Percentiles rank a stretch among this genome's conserved stretches.
Evolutionary conservation across 2,329 filamentous ascomycete genomes (phyloP).

Genomic region (Ustulina deusta): DNA sequence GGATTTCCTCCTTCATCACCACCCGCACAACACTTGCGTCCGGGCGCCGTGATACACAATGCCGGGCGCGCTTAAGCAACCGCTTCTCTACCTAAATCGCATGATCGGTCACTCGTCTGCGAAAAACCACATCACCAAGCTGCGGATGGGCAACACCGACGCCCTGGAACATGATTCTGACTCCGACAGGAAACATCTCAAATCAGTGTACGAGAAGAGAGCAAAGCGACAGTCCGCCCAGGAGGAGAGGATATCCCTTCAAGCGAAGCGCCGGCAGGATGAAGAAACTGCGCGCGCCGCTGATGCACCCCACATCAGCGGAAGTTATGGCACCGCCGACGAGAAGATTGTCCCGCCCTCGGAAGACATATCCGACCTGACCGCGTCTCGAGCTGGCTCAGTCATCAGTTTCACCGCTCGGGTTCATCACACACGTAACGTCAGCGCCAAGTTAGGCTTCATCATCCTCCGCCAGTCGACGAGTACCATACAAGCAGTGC

Average conservation of each 20-base stretch:
- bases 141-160: constrained; percentile 54
- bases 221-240: constrained; percentile 52
- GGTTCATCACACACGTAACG: constrained; percentile 81
- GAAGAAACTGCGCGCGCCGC: constrained; percentile 49
- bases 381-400: constrained; percentile 66
- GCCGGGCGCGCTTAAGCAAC: constrained; percentile 53
- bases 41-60: constrained; percentile 41
- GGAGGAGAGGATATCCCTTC: constrained; percentile 50
- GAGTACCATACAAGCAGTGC: constrained; percentile 84
- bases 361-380: constrained; percentile 42
- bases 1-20: not conserved
- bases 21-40: not conserved
- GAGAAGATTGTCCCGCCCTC: constrained; percentile 60
- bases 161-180: constrained; percentile 49
- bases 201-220: constrained; percentile 51
- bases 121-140: constrained; percentile 56
- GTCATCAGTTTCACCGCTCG: constrained; percentile 76
- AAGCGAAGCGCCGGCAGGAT: constrained; percentile 52
- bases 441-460: constrained; percentile 87
- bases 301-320: constrained; percentile 46
- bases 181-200: constrained; percentile 50
- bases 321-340: constrained; percentile 47
- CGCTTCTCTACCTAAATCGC: constrained; percentile 55
- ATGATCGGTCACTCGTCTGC: constrained; percentile 54
- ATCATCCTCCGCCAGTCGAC: constrained; percentile 87